Evolutionary conservation across 371 early-diverging fungal species (phyloP).

Genomic region (Nosema muscidifuracis): DNA sequence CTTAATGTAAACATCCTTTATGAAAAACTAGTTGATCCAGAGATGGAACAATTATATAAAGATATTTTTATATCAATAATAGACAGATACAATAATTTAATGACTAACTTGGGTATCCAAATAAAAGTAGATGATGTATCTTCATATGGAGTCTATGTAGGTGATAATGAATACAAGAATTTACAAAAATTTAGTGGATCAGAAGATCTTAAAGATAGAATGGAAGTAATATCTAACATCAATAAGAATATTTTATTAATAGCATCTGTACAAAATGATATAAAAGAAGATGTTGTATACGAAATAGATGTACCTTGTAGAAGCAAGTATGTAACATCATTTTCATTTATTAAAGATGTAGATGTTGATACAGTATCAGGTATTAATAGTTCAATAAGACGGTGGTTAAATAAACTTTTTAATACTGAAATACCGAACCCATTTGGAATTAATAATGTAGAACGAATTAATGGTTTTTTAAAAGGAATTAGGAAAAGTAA

Average conservation of each 20-base stretch:
- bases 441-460: neutral
- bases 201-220: conserved; percentile 2
- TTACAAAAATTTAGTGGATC: conserved; percentile 18
- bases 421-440: conserved; percentile 7
- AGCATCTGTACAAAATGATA: conserved; percentile 10
- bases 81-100: neutral
- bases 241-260: conserved; percentile 14
- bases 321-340: conserved; percentile 12
- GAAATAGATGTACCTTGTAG: neutral
- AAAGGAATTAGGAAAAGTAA: neutral
- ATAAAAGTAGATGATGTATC: neutral
- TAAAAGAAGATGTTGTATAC: neutral
- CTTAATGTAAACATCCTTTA: neutral
- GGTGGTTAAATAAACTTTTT: conserved; percentile 1
- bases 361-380: conserved; percentile 11
- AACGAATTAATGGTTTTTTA: neutral
- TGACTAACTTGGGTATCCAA: neutral
- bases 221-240: conserved; percentile 3
- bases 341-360: neutral
- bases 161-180: neutral
- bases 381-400: conserved; percentile 3
- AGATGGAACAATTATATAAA: neutral
- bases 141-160: neutral
- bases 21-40: neutral
- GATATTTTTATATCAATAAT: neutral